Percentiles rank a stretch among this genome's conserved stretches.
phyloP scores from a whole-genome alignment of 176 grass and related monocot genomes.

The Carex scoparia region DNA sequence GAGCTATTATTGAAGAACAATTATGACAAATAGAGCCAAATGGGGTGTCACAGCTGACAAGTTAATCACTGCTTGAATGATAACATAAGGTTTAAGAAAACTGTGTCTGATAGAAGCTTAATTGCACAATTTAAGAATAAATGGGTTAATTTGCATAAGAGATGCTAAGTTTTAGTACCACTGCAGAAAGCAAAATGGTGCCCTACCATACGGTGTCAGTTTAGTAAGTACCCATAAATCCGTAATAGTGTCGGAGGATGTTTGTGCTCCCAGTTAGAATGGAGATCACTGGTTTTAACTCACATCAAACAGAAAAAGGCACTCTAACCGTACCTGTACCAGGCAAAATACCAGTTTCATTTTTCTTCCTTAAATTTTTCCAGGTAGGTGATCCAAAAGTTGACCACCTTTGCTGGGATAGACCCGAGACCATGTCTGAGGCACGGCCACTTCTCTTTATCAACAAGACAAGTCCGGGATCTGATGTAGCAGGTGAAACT shows the following conservation, averaged over 20 bases:
- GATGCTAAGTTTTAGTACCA: not conserved
- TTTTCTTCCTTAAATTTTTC: not conserved
- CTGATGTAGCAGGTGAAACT: constrained; percentile 74
- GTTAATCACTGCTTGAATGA: not conserved
- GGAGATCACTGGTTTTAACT: not conserved
- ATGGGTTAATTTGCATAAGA: not conserved
- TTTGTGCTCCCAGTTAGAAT: not conserved
- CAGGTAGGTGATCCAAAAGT: constrained; percentile 63
- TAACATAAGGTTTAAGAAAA: not conserved
- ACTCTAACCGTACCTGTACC: not conserved
- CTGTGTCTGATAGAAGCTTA: not conserved
- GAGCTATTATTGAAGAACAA: not conserved
- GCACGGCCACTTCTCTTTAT: constrained; percentile 51
- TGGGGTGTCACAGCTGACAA: not conserved
- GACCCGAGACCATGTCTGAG: constrained; percentile 70
- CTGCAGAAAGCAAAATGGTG: not conserved
- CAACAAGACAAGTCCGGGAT: constrained; percentile 38
- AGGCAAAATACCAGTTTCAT: not conserved
- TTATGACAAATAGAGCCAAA: not conserved
- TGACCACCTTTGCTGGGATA: constrained; percentile 78
- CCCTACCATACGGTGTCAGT: not conserved
- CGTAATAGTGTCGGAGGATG: not conserved
- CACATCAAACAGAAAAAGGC: not conserved
- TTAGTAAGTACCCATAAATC: not conserved
- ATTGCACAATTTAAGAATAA: not conserved